Base-by-base conservation (phyloP, 2,329 filamentous ascomycete genomes). In the Nemania diffusa region DNA sequence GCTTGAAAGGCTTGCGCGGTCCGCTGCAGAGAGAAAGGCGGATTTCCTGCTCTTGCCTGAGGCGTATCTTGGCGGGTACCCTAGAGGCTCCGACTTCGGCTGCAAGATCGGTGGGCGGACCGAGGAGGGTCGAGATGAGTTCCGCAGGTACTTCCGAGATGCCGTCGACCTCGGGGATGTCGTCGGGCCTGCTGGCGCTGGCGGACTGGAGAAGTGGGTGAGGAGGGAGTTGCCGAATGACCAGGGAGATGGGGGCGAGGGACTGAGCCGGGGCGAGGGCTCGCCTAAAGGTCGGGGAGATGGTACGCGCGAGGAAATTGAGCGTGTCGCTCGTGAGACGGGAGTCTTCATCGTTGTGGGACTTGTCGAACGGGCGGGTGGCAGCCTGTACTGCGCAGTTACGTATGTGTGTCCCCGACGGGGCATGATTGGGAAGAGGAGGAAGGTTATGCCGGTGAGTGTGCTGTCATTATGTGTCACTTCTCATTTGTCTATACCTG, bases 61-160 rank as follows among this genome's bases (percentile, higher is more conserved):
- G 82, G 94, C 94, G 24, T 97, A 93, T 77, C 85, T 97, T 1
- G 95, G 95, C 53, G 95, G 94, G 1, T 97, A 97, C 77, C 95
- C 95, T 20, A 91, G 94, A 11, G 93, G 91, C 20, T 90, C 90
- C 69, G 83, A 84, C 57, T 97, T 97, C 75, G 94, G 94, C 4
- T 89, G 89, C 53, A 85, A 87, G 1, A 84, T 97, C 5, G 94
- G 94, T 3, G 84, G 85, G 17, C 89, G 94, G 42, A 85, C 86
- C 0, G 82, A 85, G 2, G 92, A 84, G 56, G 94, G 94, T 4
- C 87, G 94, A 20, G 93, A 97, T 27, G 93, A 97, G 74, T 97
- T 91, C 77, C 84, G 94, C 9, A 81, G 85, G 3, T 97, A 97
- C 80, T 97, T 94, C 81, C 87, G 90, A 67, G 82, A 82, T 7